Conservation (phyloP, 2,329 filamentous ascomycete species). For the Xylariaceae sp. region DNA sequence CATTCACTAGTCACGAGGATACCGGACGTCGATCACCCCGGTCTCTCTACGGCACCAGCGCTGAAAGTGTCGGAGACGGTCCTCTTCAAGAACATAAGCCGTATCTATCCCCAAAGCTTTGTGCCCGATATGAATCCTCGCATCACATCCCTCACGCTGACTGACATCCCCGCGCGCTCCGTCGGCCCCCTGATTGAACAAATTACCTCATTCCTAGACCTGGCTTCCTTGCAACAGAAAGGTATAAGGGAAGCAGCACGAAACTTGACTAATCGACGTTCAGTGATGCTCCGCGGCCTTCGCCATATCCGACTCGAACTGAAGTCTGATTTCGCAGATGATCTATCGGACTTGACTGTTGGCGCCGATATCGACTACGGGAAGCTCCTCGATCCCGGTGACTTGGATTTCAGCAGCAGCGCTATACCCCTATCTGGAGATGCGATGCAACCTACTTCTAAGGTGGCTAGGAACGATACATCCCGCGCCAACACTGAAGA, state of each 20-base stretch:
- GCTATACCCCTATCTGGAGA: slow-evolving; percentile 40
- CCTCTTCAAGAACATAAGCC: slow-evolving; percentile 39
- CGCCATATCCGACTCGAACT: slow-evolving; percentile 52
- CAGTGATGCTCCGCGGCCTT: slow-evolving; percentile 46
- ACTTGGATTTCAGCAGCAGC: slow-evolving; percentile 35
- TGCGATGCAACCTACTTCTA: slow-evolving; percentile 16
- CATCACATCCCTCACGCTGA: slow-evolving; percentile 48
- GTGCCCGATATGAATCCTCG: slow-evolving; percentile 54
- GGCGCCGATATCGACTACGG: slow-evolving; percentile 38
- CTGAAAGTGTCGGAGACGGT: slow-evolving; percentile 42
- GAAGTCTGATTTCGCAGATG: slow-evolving; percentile 39
- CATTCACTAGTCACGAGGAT: slow-evolving; percentile 56
- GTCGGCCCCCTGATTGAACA: slow-evolving; percentile 44
- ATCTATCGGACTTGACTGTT: slow-evolving; percentile 30
- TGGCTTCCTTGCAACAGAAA: slow-evolving; percentile 46
- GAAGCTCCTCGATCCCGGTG: slow-evolving; percentile 36
- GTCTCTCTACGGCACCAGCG: slow-evolving; percentile 34
- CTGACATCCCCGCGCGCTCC: slow-evolving; percentile 49
- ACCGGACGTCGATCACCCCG: slow-evolving; percentile 39
- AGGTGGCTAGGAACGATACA: background rate
- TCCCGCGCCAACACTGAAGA: slow-evolving; percentile 7
- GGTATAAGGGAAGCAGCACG: slow-evolving; percentile 34
- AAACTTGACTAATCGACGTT: slow-evolving; percentile 32
- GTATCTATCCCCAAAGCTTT: slow-evolving; percentile 45
- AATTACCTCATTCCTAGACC: slow-evolving; percentile 44